phyloP scores from a whole-genome alignment of 78 protist species.

The Guillardia theta region DNA sequence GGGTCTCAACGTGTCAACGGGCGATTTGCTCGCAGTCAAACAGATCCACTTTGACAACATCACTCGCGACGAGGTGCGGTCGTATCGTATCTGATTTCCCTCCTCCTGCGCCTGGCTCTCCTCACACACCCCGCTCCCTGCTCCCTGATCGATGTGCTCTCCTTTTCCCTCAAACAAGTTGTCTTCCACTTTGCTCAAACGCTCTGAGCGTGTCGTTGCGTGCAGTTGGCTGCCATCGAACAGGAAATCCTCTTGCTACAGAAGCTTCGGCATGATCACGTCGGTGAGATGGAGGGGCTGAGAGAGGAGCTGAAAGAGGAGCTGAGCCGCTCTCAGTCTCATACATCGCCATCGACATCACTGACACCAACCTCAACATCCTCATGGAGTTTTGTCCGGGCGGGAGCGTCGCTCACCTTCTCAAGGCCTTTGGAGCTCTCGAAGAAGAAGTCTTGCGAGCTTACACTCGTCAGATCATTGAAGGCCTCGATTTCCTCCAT shows the following conservation, averaged over 20 bases:
- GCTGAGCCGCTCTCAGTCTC: too few relatives aligned
- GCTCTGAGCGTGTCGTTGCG: background rate
- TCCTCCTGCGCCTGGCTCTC: background rate
- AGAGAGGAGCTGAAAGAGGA: too few relatives aligned
- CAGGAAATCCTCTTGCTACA: background rate
- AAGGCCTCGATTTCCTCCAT: background rate
- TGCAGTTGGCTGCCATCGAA: background rate
- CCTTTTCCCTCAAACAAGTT: background rate
- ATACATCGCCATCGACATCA: conserved; percentile 16
- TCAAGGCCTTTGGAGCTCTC: background rate
- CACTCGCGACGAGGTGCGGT: background rate
- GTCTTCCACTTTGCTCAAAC: background rate
- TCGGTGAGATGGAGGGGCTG: too few relatives aligned
- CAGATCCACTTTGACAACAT: background rate
- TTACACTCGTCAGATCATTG: background rate
- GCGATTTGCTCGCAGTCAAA: background rate
- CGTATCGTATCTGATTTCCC: background rate
- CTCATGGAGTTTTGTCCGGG: conserved; percentile 6
- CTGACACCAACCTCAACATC: conserved; percentile 23
- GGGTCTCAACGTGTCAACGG: background rate
- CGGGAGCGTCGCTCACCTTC: background rate
- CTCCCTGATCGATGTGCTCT: background rate
- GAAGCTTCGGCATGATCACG: background rate
- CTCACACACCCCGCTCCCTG: background rate
- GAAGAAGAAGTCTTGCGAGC: background rate